These are phyloP conservation scores for Hirsutella minnesotensis DNA, from an alignment of 2,329 filamentous ascomycete genomes.

Conservation along the genomic window DNA sequence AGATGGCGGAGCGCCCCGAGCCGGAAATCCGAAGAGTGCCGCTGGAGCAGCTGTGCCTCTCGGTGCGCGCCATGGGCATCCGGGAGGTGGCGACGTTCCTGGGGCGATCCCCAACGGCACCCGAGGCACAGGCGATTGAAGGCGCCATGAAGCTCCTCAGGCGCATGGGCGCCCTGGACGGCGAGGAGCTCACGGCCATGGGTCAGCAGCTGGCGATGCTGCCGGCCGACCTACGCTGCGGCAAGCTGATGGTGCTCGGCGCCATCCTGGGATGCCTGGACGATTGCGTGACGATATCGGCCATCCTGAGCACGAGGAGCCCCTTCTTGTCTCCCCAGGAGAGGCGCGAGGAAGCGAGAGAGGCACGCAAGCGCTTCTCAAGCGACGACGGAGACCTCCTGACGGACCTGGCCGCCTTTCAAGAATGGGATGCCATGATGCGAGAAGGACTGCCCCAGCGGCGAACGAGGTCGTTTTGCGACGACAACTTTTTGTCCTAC, in stretches of 20 bases:
- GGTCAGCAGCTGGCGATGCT: conserved; percentile 92
- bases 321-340: conserved; percentile 80
- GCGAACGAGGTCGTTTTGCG: conserved; percentile 66
- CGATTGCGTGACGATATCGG: conserved; percentile 76
- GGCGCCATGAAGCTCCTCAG: conserved; percentile 68
- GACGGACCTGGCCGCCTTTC: conserved; percentile 74
- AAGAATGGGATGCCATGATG: conserved; percentile 64
- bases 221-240: conserved; percentile 82
- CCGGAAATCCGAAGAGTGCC: conserved; percentile 91
- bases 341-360: conserved; percentile 70
- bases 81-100: conserved; percentile 72
- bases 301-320: conserved; percentile 79
- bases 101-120: conserved; percentile 77
- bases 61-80: conserved; percentile 90
- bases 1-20: conserved; percentile 81
- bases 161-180: conserved; percentile 81
- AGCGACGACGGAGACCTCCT: conserved; percentile 75
- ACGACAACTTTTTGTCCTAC: conserved; percentile 71
- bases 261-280: conserved; percentile 89
- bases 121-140: conserved; percentile 73
- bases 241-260: conserved; percentile 91
- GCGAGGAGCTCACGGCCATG: conserved; percentile 76
- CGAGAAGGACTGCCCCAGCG: conserved; percentile 45
- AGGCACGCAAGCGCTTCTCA: conserved; percentile 63
- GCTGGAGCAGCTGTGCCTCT: conserved; percentile 85